Evolutionary conservation across 2,329 filamentous ascomycete genomes (phyloP).

Genomic region (Tolypocladium tropicale): DNA sequence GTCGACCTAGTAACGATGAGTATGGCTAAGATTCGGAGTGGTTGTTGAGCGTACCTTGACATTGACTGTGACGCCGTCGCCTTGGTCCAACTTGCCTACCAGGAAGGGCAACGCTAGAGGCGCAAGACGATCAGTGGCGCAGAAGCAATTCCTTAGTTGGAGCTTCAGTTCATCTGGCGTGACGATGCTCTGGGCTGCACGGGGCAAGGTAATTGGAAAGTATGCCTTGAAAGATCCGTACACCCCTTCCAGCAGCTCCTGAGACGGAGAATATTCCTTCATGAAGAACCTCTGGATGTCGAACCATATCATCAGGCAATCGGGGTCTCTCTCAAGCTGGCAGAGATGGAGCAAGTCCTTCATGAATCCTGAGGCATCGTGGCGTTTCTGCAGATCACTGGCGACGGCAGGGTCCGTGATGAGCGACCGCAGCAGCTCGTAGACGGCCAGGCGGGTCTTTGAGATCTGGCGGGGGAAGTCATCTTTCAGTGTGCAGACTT

Average conservation of each 20-base stretch:
- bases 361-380: conserved; percentile 37
- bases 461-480: conserved; percentile 45
- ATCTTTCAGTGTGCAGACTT: conserved; percentile 40
- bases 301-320: conserved; percentile 49
- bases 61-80: conserved; percentile 45
- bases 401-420: conserved; percentile 31
- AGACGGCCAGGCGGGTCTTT: conserved; percentile 41
- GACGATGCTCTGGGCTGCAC: conserved; percentile 39
- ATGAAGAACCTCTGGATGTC: conserved; percentile 35
- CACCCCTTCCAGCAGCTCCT: conserved; percentile 36
- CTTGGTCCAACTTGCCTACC: conserved; percentile 46
- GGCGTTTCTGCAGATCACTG: conserved; percentile 32
- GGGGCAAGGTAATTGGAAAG: conserved; percentile 47
- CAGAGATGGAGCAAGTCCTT: conserved; percentile 39
- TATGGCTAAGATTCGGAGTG: not conserved
- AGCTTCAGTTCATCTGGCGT: conserved; percentile 47
- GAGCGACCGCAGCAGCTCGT: conserved; percentile 35
- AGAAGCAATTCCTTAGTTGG: conserved; percentile 42
- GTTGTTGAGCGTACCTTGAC: conserved; percentile 35
- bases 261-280: conserved; percentile 31
- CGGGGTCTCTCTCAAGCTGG: conserved; percentile 44
- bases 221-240: conserved; percentile 49
- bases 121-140: conserved; percentile 36
- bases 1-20: conserved; percentile 30
- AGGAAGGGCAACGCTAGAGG: conserved; percentile 40